Percentiles rank a stretch among this genome's conserved stretches.
phyloP scores from a whole-genome alignment of 345 rosid species.

The Ceriops tagal region DNA sequence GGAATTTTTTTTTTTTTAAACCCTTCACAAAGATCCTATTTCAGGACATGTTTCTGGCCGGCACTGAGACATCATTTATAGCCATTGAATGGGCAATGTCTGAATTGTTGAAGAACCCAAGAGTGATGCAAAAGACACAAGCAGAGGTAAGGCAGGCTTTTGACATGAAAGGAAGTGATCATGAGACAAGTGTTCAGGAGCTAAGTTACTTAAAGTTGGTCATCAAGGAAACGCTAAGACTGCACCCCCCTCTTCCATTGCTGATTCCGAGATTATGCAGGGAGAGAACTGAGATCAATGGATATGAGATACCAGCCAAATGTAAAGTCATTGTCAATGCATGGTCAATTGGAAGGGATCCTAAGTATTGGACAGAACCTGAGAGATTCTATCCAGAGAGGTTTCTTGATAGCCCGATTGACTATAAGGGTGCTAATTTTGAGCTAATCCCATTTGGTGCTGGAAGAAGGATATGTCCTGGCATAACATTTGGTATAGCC shows the following conservation, averaged over 20 bases:
- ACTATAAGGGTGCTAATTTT: constrained; percentile 13
- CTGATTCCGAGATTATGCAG: constrained; percentile 10
- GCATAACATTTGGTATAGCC: not conserved
- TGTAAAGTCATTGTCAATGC: constrained; percentile 6
- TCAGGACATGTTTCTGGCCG: constrained; percentile 9
- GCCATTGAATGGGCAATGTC: constrained; percentile 8
- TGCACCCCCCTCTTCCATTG: constrained; percentile 13
- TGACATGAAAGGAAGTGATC: not conserved
- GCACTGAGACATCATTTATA: constrained; percentile 5
- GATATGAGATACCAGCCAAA: constrained; percentile 5
- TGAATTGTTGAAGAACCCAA: constrained; percentile 10
- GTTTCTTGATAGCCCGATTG: constrained; percentile 10
- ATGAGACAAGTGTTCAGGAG: constrained; percentile 5
- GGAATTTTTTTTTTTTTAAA: not conserved
- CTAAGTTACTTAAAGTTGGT: constrained; percentile 6
- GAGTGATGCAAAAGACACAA: constrained; percentile 16
- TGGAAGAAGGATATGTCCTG: constrained; percentile 16
- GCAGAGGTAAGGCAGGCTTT: constrained; percentile 5
- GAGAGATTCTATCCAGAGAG: constrained; percentile 15
- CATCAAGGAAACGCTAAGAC: constrained; percentile 11
- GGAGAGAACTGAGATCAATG: constrained; percentile 1
- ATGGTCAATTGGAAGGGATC: constrained; percentile 15
- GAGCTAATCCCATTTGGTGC: constrained; percentile 15
- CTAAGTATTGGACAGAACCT: constrained; percentile 5
- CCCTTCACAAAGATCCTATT: not conserved